A percentile compares a stretch with the other conserved stretches of the same genome.
phyloP scores from a whole-genome alignment of 2,329 filamentous ascomycete genomes.

The Thielaviopsis cerberus region DNA sequence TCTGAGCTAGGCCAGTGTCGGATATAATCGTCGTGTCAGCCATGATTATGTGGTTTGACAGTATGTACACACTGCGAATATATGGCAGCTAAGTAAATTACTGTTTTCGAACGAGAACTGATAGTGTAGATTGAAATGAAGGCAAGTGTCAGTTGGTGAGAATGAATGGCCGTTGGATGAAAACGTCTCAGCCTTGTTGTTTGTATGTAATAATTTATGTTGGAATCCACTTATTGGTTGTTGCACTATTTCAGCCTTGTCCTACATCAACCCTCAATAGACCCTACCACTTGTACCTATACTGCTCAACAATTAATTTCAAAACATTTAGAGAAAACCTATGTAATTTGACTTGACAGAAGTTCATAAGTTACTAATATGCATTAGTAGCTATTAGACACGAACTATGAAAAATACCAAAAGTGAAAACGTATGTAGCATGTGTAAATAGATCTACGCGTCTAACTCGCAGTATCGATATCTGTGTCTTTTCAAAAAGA shows the following conservation, averaged over 20 bases:
- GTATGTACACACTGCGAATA: not conserved
- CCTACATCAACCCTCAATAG: not conserved
- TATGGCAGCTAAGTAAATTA: not conserved
- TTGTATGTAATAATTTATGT: not conserved
- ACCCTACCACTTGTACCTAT: not conserved
- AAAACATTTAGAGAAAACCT: too few relatives aligned
- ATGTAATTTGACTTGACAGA: too few relatives aligned
- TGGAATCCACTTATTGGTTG: not conserved
- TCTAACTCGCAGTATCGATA: too few relatives aligned
- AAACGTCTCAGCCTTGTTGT: not conserved
- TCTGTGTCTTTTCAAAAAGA: too few relatives aligned
- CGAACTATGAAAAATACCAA: too few relatives aligned
- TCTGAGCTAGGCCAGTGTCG: conserved; percentile 38
- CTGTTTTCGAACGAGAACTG: not conserved
- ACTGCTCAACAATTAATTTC: too few relatives aligned
- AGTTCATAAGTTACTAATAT: too few relatives aligned
- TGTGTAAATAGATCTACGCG: too few relatives aligned
- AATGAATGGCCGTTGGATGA: not conserved
- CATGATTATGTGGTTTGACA: conserved; percentile 17
- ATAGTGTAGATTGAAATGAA: not conserved
- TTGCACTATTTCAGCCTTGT: not conserved
- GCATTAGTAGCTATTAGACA: too few relatives aligned
- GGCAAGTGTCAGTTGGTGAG: not conserved
- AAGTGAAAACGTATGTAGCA: too few relatives aligned
- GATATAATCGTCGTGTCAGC: conserved; percentile 20